Percentiles rank a stretch among this genome's conserved stretches.
phyloP scores from a whole-genome alignment of 352 stramenopile genomes.

The Aphanomyces cochlioides region DNA sequence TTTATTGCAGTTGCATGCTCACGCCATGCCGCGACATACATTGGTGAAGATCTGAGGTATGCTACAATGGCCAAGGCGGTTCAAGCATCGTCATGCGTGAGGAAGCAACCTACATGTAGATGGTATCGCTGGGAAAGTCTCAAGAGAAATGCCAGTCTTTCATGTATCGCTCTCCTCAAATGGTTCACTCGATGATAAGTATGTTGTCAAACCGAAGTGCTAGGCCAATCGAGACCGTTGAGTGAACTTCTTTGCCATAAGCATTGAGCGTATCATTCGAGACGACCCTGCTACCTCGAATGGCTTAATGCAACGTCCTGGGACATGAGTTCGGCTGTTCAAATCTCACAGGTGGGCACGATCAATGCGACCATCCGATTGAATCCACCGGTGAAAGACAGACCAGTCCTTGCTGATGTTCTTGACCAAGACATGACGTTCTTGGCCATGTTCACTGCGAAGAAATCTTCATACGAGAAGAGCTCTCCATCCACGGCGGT shows the following conservation, averaged over 20 bases:
- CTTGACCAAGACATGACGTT: slow-evolving; percentile 68
- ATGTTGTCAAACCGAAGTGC: slow-evolving; percentile 73
- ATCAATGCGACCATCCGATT: slow-evolving; percentile 37
- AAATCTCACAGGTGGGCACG: slow-evolving; percentile 17
- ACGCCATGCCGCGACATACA: slow-evolving; percentile 61
- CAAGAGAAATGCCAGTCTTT: slow-evolving; percentile 87
- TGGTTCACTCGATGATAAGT: slow-evolving; percentile 48
- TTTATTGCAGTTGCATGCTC: slow-evolving; percentile 63
- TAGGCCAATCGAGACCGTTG: slow-evolving; percentile 29
- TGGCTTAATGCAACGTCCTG: slow-evolving; percentile 44
- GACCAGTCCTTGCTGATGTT: slow-evolving; percentile 49
- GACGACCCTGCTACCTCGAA: slow-evolving; percentile 52
- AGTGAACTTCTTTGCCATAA: slow-evolving; percentile 47
- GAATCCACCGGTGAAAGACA: slow-evolving; percentile 29
- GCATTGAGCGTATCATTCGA: slow-evolving; percentile 55
- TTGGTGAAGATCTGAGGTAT: slow-evolving; percentile 92
- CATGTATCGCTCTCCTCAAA: slow-evolving; percentile 57
- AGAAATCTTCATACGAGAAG: slow-evolving; percentile 70
- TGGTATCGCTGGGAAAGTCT: slow-evolving; percentile 38
- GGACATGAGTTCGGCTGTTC: slow-evolving; percentile 28
- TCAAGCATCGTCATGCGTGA: slow-evolving; percentile 34
- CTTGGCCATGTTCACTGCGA: slow-evolving; percentile 55
- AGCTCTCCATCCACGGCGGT: slow-evolving; percentile 43
- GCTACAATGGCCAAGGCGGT: slow-evolving; percentile 69
- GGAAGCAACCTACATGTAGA: slow-evolving; percentile 54